phyloP scores from a whole-genome alignment of 495 filamentous ascomycete genomes.

The Trichoderma reesei region DNA sequence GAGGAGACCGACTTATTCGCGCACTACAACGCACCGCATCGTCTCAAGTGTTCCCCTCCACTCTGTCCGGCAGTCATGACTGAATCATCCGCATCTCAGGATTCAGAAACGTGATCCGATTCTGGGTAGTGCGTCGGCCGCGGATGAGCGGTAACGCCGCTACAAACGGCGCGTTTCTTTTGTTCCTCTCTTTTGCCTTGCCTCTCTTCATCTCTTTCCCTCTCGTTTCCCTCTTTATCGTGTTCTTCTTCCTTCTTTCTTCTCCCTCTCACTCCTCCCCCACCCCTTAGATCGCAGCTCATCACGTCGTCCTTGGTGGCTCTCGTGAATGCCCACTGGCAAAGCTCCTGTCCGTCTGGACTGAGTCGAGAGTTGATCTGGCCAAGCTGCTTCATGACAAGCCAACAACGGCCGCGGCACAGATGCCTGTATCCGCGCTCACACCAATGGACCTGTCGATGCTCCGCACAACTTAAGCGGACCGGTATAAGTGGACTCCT shows the following conservation, averaged over 20 bases:
- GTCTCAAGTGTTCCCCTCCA: not conserved
- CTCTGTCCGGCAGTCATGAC: not conserved
- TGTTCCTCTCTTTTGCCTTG: not conserved
- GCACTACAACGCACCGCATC: not conserved
- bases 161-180: too few species aligned
- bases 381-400: not conserved
- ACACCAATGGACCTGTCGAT: not conserved
- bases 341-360: not conserved
- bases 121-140: not conserved
- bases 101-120: not conserved
- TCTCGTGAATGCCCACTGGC: not conserved
- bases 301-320: too few species aligned
- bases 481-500: not conserved
- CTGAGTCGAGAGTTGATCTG: not conserved
- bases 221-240: not conserved
- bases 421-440: constrained; percentile 4
- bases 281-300: too few species aligned
- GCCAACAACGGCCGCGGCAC: not conserved
- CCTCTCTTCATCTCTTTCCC: not conserved
- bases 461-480: not conserved
- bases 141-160: not conserved
- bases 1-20: not conserved
- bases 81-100: not conserved
- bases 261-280: not conserved
- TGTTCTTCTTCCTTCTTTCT: not conserved